Evolutionary conservation across 139 green algal genomes (phyloP), one percentile per base, ranked within the genome.

Genomic region (Tetradesmus lagerheimii): DNA sequence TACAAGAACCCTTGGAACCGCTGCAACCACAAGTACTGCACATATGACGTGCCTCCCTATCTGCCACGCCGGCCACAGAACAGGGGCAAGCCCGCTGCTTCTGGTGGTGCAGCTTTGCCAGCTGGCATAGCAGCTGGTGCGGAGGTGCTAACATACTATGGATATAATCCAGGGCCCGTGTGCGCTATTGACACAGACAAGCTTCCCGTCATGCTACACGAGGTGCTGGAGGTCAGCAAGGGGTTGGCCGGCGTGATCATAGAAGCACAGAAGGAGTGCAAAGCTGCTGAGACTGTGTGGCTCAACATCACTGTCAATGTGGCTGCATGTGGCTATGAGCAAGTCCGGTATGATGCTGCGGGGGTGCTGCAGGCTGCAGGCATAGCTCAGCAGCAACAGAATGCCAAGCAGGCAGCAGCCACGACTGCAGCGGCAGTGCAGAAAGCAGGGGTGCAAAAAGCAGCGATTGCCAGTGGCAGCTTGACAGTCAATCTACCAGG

Each of bases 1-100:
- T 84, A 66, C 41, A 37, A 62, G 12, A 62, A 35, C 78, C 2
- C 23, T 25, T 84, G 78, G 78, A 62, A 62, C 78, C 27, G 39
- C 78, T 84, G 78, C 37, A 47, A 84, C 78, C 12, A 29, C 25
- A 57, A 62, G 39, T 62, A 57, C 38, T 84, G 78, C 39, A 62
- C 37, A 0, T 84, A 43, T 34, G 39, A 62, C 25, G 39, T 62
- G 35, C 78, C 78, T 35, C 39, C 35, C 39, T 84, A 43, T 27
- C 27, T 84, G 35, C 78, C 78, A 14, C 57, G 18, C 57, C 57
- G 57, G 57, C 57, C 57, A 23, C 57, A 71, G 25, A 23, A 71
- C 57, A 71, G 4, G 23, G 23, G 57, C 1, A 71, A 71, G 57
- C 57, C 57, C 9, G 20, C 20, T 71, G 71, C 71, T 5, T 27